These are phyloP conservation scores for Xylaria sp. DNA, from an alignment of 2,329 filamentous ascomycete species.

Conservation along the genomic window DNA sequence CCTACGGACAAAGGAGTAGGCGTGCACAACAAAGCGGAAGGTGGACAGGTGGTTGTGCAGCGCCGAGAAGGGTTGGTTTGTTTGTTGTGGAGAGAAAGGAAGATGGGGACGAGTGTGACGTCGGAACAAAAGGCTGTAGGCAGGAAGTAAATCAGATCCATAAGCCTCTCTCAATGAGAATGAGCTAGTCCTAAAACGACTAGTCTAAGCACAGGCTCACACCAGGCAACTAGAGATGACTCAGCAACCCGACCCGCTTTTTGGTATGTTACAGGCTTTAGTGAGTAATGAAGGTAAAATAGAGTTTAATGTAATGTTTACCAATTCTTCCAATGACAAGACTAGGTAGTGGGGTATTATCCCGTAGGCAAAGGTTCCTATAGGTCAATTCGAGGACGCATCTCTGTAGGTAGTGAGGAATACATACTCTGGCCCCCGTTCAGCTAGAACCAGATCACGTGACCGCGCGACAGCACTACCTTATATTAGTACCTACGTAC, in stretches of 20 bases:
- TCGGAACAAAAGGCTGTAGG: constrained; percentile 31
- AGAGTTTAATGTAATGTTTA: neutral
- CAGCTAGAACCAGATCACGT: constrained; percentile 21
- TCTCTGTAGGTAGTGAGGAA: too few relatives aligned
- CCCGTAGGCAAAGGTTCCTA: neutral
- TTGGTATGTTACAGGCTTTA: too few relatives aligned
- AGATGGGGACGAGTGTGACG: constrained; percentile 25
- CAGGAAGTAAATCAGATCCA: constrained; percentile 8
- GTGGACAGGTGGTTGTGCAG: constrained; percentile 11
- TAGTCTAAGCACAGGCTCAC: neutral
- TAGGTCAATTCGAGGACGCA: too few relatives aligned
- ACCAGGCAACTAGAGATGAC: neutral
- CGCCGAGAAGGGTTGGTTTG: constrained; percentile 17
- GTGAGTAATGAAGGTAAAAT: too few relatives aligned
- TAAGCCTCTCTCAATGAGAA: neutral
- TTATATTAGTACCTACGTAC: neutral
- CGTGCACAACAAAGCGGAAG: constrained; percentile 7
- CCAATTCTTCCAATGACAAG: neutral
- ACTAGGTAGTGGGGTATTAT: neutral
- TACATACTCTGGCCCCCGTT: constrained; percentile 3
- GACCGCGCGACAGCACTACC: constrained; percentile 25
- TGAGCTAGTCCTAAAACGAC: neutral
- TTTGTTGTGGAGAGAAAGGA: constrained; percentile 25
- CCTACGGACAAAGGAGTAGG: constrained; percentile 15
- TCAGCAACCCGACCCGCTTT: neutral